Evolutionary conservation across 257 asterid genomes (phyloP).

Genomic region (Prunella vulgaris): DNA sequence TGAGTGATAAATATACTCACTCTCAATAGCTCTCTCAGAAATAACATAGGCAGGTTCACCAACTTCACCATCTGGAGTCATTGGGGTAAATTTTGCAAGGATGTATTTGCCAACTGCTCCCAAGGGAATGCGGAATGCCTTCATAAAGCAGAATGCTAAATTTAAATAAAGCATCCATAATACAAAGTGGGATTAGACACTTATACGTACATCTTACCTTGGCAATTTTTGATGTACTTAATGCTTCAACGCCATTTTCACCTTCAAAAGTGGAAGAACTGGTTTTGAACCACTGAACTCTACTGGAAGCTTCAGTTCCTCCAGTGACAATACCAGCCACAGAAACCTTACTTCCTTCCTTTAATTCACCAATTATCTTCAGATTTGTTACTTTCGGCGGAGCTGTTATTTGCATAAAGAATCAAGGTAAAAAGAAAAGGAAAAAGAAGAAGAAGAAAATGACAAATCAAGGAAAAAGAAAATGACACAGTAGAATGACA

Average conservation of each 20-base stretch:
- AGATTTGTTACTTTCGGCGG: constrained; percentile 79
- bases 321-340: constrained; percentile 91
- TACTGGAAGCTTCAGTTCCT: constrained; percentile 97
- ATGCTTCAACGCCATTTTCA: constrained; percentile 73
- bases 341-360: constrained; percentile 91
- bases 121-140: constrained; percentile 92
- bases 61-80: constrained; percentile 98
- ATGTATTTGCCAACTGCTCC: constrained; percentile 89
- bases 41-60: constrained; percentile 86
- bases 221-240: constrained; percentile 87
- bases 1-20: constrained; percentile 41
- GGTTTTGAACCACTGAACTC: constrained; percentile 98
- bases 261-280: constrained; percentile 56
- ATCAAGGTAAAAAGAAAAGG: neutral
- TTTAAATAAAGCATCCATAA: constrained; percentile 1
- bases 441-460: neutral
- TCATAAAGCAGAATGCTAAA: constrained; percentile 22
- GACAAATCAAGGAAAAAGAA: too few species aligned
- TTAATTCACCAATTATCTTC: constrained; percentile 92
- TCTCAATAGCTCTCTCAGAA: constrained; percentile 65
- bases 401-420: constrained; percentile 45
- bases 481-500: neutral
- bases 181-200: constrained; percentile 12
- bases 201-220: constrained; percentile 45
- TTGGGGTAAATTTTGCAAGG: constrained; percentile 86